A percentile compares a stretch with the other conserved stretches of the same genome.
Evolutionary conservation across 345 rosid genomes (phyloP).

Genomic region (Euphorbia tirucalli): DNA sequence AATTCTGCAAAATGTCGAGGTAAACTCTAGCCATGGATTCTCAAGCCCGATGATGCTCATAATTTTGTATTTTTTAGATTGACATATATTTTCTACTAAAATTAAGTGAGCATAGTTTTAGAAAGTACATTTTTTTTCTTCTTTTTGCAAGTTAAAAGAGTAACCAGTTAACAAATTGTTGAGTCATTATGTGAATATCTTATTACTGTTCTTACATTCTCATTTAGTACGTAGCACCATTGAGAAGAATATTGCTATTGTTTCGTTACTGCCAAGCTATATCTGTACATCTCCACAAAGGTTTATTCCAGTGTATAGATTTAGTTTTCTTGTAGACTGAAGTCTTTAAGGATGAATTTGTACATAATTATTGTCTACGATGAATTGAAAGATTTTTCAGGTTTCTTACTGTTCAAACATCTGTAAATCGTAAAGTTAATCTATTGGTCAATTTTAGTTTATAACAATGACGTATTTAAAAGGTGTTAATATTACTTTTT

Average conservation of each 20-base stretch:
- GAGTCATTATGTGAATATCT: slow-evolving; percentile 6
- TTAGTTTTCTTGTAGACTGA: background rate
- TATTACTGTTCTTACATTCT: slow-evolving; percentile 1
- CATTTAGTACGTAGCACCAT: background rate
- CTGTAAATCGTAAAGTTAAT: background rate
- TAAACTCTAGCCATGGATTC: slow-evolving; percentile 27
- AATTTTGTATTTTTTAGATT: background rate
- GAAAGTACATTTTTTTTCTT: background rate
- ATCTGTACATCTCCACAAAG: background rate
- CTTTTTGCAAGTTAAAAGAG: background rate
- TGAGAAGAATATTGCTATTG: background rate
- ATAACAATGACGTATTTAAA: background rate
- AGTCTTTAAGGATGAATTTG: background rate
- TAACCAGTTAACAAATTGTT: background rate
- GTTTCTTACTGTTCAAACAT: background rate
- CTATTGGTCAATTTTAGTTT: background rate
- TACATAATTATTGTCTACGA: background rate
- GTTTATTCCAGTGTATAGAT: background rate
- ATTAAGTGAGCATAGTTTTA: background rate
- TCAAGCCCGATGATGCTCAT: slow-evolving; percentile 7
- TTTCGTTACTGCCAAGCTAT: background rate
- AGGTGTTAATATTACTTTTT: no score
- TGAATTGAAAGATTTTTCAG: background rate
- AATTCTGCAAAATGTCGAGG: slow-evolving; percentile 25
- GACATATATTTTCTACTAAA: background rate